Percentiles rank a stretch among this genome's conserved stretches.
Conservation (phyloP, 495 filamentous ascomycete species). For the Talaromyces proteolyticus region DNA sequence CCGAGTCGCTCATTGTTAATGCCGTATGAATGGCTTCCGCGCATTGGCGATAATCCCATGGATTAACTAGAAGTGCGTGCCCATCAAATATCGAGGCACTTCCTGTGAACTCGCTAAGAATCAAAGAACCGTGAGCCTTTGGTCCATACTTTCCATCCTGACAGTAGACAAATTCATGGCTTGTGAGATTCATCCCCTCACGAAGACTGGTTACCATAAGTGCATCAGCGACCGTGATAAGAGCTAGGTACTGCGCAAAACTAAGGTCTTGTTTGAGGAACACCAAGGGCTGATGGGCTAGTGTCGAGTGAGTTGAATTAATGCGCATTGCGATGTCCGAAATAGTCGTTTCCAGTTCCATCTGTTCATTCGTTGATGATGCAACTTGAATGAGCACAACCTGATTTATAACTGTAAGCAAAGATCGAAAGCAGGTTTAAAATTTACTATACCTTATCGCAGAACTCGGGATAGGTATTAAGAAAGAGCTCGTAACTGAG, state of each 20-base stretch:
- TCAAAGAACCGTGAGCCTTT: slow-evolving; percentile 79
- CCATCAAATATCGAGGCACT: slow-evolving; percentile 74
- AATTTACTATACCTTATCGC: slow-evolving; percentile 49
- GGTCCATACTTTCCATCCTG: slow-evolving; percentile 74
- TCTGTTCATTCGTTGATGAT: slow-evolving; percentile 78
- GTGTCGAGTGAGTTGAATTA: slow-evolving; percentile 79
- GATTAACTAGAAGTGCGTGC: slow-evolving; percentile 69
- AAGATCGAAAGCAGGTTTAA: slow-evolving; percentile 3
- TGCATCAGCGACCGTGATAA: slow-evolving; percentile 81
- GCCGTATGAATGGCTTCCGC: slow-evolving; percentile 77
- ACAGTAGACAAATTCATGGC: slow-evolving; percentile 87
- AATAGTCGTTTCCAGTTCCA: slow-evolving; percentile 78
- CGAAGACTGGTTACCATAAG: slow-evolving; percentile 90
- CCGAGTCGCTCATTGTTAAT: slow-evolving; percentile 65
- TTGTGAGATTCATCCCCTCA: slow-evolving; percentile 93
- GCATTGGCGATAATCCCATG: slow-evolving; percentile 82
- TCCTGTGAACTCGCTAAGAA: slow-evolving; percentile 92
- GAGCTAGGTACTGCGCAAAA: slow-evolving; percentile 82
- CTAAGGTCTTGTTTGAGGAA: slow-evolving; percentile 92
- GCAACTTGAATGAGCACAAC: slow-evolving; percentile 91
- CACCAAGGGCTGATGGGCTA: slow-evolving; percentile 86
- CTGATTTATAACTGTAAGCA: slow-evolving; percentile 13
- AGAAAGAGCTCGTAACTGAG: slow-evolving; percentile 90
- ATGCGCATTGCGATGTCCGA: slow-evolving; percentile 90
- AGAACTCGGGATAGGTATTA: slow-evolving; percentile 85